phyloP scores from a whole-genome alignment of 2,329 filamentous ascomycete genomes.

The Fusarium compactum region DNA sequence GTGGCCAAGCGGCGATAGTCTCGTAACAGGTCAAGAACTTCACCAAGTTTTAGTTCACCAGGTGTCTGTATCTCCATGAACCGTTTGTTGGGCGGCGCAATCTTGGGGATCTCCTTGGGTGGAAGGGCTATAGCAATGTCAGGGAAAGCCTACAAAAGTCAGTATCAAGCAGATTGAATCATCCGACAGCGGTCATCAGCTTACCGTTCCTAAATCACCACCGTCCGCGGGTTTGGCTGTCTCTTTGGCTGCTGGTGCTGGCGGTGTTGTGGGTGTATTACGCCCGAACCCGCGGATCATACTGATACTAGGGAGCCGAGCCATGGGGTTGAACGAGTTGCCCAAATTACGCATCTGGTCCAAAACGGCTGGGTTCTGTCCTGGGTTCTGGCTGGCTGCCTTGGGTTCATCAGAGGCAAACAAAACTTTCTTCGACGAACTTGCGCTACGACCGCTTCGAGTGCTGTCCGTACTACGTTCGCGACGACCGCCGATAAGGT shows the following conservation, averaged over 20 bases:
- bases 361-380: conserved; percentile 69
- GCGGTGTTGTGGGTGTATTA: conserved; percentile 54
- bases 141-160: conserved; percentile 65
- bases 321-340: conserved; percentile 85
- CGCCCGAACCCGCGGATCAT: conserved; percentile 82
- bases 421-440: conserved; percentile 69
- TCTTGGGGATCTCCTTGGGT: conserved; percentile 66
- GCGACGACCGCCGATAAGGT: conserved; percentile 78
- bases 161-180: not conserved
- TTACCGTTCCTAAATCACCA: conserved; percentile 69
- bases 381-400: conserved; percentile 27
- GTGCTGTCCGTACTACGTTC: conserved; percentile 83
- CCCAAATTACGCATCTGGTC: conserved; percentile 86
- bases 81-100: conserved; percentile 75
- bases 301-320: conserved; percentile 78
- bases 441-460: conserved; percentile 72
- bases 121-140: conserved; percentile 68
- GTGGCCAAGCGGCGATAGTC: conserved; percentile 80
- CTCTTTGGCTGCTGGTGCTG: conserved; percentile 56
- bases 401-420: conserved; percentile 59
- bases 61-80: conserved; percentile 80
- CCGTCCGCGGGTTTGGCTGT: conserved; percentile 60
- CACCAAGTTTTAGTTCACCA: conserved; percentile 77
- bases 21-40: conserved; percentile 76
- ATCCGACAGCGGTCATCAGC: conserved; percentile 38